Conservation (phyloP, 805 yeast species). For the Wickerhamiella vanderwaltii region DNA sequence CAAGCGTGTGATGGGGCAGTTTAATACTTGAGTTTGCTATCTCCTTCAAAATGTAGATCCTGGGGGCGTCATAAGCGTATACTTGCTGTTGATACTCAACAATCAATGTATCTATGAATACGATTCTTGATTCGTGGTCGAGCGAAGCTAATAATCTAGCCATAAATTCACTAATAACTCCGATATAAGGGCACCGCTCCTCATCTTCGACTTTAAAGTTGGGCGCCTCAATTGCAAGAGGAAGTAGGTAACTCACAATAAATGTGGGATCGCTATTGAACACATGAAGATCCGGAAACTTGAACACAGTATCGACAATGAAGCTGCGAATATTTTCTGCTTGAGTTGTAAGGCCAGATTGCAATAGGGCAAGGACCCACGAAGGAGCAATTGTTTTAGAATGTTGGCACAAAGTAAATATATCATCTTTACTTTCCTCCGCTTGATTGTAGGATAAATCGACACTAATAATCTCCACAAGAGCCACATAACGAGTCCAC, state of each 20-base stretch:
- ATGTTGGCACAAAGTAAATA: slow-evolving; percentile 40
- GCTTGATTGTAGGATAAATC: slow-evolving; percentile 83
- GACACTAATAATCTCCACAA: slow-evolving; percentile 68
- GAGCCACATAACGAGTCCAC: slow-evolving; percentile 64
- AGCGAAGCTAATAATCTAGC: slow-evolving; percentile 28
- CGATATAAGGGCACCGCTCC: slow-evolving; percentile 47
- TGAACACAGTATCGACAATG: slow-evolving; percentile 43
- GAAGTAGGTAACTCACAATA: slow-evolving; percentile 35
- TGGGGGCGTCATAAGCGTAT: slow-evolving; percentile 5
- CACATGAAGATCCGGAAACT: slow-evolving; percentile 38
- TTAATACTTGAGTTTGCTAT: slow-evolving; percentile 5
- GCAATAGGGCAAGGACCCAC: slow-evolving; percentile 63
- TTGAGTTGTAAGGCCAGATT: slow-evolving; percentile 64
- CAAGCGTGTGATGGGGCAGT: slow-evolving; percentile 4
- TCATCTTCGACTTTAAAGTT: slow-evolving; percentile 38
- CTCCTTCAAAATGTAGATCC: slow-evolving; percentile 2
- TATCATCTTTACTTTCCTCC: slow-evolving; percentile 58
- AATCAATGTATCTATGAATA: slow-evolving; percentile 14
- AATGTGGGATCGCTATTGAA: slow-evolving; percentile 35
- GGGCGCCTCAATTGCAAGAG: slow-evolving; percentile 52
- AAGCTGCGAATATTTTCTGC: slow-evolving; percentile 67
- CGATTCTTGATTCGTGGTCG: slow-evolving; percentile 17
- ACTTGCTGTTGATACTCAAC: slow-evolving; percentile 3
- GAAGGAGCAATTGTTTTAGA: slow-evolving; percentile 44
- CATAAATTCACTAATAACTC: slow-evolving; percentile 37